phyloP scores from a whole-genome alignment of 495 filamentous ascomycete species.

The Penicillium arizonense region DNA sequence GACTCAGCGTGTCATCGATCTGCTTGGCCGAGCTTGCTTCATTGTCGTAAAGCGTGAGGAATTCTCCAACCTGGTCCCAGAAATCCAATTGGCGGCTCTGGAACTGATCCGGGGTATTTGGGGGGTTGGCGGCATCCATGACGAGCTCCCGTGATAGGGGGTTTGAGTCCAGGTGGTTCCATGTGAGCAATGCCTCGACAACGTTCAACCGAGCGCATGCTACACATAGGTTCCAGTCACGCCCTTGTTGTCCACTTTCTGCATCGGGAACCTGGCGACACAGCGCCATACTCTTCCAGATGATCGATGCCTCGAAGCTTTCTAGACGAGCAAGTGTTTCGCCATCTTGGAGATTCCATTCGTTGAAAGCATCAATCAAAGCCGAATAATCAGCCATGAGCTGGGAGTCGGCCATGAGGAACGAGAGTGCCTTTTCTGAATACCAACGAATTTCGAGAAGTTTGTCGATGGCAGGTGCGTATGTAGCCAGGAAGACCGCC shows the following conservation, averaged over 20 bases:
- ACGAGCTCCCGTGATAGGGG: constrained; percentile 47
- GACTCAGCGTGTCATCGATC: constrained; percentile 61
- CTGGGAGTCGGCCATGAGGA: constrained; percentile 56
- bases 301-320: constrained; percentile 66
- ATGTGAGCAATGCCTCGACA: constrained; percentile 72
- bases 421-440: constrained; percentile 46
- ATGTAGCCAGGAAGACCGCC: constrained; percentile 72
- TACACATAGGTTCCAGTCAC: constrained; percentile 53
- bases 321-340: constrained; percentile 49
- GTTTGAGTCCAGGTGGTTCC: constrained; percentile 59
- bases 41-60: constrained; percentile 65
- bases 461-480: constrained; percentile 71
- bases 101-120: constrained; percentile 46
- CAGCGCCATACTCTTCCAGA: constrained; percentile 63
- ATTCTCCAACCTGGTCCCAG: constrained; percentile 73
- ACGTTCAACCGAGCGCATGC: constrained; percentile 70
- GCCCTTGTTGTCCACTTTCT: constrained; percentile 35
- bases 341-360: constrained; percentile 38
- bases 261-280: constrained; percentile 43
- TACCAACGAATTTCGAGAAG: constrained; percentile 90
- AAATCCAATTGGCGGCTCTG: constrained; percentile 69
- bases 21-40: constrained; percentile 54
- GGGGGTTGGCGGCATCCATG: constrained; percentile 40
- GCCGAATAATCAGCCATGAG: constrained; percentile 62
- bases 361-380: constrained; percentile 53